Evolutionary conservation across 352 stramenopile genomes (phyloP), one percentile per base, ranked within the genome.

Genomic region (Pythium myriotylum): DNA sequence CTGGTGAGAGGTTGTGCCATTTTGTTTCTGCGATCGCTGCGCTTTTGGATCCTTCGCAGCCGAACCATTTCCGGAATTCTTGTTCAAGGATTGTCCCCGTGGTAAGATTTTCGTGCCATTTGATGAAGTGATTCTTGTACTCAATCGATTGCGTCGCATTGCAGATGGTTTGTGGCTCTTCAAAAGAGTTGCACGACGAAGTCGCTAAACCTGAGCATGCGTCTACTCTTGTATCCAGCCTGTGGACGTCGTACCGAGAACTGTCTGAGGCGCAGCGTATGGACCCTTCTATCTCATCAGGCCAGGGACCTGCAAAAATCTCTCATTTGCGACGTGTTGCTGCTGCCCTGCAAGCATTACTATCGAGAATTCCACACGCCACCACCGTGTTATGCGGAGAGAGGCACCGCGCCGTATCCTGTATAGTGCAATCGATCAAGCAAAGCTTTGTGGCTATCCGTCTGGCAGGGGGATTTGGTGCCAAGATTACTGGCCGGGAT

Each of bases 381-480:
- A 70, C 66, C 16, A 61, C 75, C 6, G 51, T 74, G 16, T 27
- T 86, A 27, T 51, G 47, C 13, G 39, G 22, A 1, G 54, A 70
- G 10, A 55, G 74, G 2, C 74, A 84, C 20, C 70, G 49, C 48
- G 76, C 59, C 2, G 45, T 90, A 3, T 52, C 76, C 27, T 75
- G 75, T 23, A 62, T 74, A 20, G 62, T 74, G 20, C 39, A 47
- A 29, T 62, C 46, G 1, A 77, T 86, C 20, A 83, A 81, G 42
- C 63, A 76, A 14, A 71, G 32, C 0, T 86, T 90, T 54, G 54
- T 65, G 16, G 67, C 77, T 2, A 77, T 88, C 50, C 77, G 77
- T 32, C 69, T 82, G 32, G 59, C 69, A 49, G 81, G 77, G 5
- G 78, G 78, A 20, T 85, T 90, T 59, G 71, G 71, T 2, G 65